These are phyloP conservation scores for Thielaviopsis musarum DNA, from an alignment of 2,329 filamentous ascomycete genomes.

Conservation along the genomic window DNA sequence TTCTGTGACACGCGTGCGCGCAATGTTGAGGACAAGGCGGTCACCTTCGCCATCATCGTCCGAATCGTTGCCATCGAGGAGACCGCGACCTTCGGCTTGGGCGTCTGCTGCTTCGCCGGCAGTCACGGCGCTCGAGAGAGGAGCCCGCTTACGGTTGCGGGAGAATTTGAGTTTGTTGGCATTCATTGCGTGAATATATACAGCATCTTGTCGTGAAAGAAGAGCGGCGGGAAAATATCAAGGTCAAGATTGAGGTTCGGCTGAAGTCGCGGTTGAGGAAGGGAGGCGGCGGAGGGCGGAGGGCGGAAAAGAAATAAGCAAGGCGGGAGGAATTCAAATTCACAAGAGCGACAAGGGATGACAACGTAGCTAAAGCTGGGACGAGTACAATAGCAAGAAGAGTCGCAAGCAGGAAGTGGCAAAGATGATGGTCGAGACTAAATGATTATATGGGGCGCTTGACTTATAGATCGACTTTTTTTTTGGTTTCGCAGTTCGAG, in stretches of 20 bases:
- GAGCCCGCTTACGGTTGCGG: conserved; percentile 8
- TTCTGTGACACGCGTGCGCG: conserved; percentile 7
- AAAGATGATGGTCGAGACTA: neutral
- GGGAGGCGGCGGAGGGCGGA: neutral
- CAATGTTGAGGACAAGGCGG: conserved; percentile 8
- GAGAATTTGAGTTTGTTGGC: conserved; percentile 11
- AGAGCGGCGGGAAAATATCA: neutral
- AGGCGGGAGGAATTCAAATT: neutral
- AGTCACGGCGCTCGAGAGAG: conserved; percentile 1
- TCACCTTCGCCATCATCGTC: conserved; percentile 12
- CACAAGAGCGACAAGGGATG: neutral
- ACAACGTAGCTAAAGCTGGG: neutral
- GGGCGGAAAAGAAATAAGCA: neutral
- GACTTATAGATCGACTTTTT: neutral
- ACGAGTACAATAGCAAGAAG: neutral
- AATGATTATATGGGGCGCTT: neutral
- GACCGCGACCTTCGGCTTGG: conserved; percentile 15
- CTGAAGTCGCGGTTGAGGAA: neutral
- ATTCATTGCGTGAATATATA: conserved; percentile 8
- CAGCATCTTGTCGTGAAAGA: conserved; percentile 6
- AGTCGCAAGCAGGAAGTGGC: neutral
- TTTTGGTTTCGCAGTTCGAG: neutral
- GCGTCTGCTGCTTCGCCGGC: conserved; percentile 10
- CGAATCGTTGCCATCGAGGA: conserved; percentile 15
- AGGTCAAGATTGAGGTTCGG: neutral